Percentiles rank a stretch among this genome's conserved stretches.
phyloP scores from a whole-genome alignment of 2,329 filamentous ascomycete genomes.

The Canariomyces notabilis region DNA sequence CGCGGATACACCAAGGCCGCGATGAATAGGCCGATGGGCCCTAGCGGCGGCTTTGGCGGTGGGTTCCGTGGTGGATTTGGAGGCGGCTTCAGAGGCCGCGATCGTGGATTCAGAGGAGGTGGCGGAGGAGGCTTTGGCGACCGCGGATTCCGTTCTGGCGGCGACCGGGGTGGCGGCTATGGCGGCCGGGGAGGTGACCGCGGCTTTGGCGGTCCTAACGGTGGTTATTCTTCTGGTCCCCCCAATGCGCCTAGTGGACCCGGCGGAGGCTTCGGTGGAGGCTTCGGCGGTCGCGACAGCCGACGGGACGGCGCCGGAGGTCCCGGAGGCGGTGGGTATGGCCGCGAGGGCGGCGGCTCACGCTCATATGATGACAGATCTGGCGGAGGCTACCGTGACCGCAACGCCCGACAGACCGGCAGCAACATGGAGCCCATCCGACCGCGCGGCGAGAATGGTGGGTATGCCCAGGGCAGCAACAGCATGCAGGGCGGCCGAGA shows the following conservation, averaged over 20 bases:
- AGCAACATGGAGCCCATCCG: conserved; percentile 33
- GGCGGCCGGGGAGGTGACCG: conserved; percentile 44
- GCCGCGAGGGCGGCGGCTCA: conserved; percentile 33
- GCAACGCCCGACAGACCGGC: conserved; percentile 41
- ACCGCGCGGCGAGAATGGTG: conserved; percentile 35
- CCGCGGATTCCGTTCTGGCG: conserved; percentile 27
- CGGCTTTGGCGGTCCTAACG: conserved; percentile 35
- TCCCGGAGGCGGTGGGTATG: conserved; percentile 46
- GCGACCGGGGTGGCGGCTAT: conserved; percentile 36
- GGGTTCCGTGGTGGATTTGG: conserved; percentile 52
- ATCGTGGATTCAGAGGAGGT: conserved; percentile 42
- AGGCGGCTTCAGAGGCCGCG: conserved; percentile 47
- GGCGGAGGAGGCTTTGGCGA: conserved; percentile 36
- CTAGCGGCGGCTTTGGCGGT: conserved; percentile 51
- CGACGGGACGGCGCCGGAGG: conserved; percentile 40
- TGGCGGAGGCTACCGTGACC: conserved; percentile 47
- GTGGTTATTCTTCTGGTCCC: conserved; percentile 46
- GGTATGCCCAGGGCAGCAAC: conserved; percentile 25
- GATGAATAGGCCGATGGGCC: conserved; percentile 64
- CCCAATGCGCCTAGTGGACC: conserved; percentile 52
- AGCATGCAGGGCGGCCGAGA: conserved; percentile 38
- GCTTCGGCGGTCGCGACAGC: conserved; percentile 48
- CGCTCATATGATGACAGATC: conserved; percentile 42
- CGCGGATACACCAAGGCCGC: conserved; percentile 85
- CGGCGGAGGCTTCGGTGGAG: conserved; percentile 59